Evolutionary conservation across 108 stramenopile species (phyloP), one percentile per base, ranked within the genome.

Genomic region (Conticribra guillardii): DNA sequence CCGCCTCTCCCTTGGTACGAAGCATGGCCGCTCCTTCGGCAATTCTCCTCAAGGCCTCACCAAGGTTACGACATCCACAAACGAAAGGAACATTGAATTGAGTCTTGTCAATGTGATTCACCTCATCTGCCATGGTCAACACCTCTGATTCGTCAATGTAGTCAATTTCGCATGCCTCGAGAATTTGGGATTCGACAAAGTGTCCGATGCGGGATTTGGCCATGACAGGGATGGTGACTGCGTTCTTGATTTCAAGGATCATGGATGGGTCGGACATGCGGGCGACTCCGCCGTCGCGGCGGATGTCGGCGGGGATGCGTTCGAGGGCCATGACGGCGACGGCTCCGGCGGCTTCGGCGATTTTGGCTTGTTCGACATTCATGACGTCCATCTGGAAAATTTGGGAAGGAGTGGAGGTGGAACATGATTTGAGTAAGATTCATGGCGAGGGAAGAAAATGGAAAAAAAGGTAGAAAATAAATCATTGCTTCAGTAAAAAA

Each of bases 271-370:
- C 99, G 21, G 92, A 92, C 97, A 98, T 98, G 57, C 99, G 95
- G 3, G 99, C 99, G 23, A 98, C 98, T 24, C 99, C 99, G n/a
- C 99, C 99, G 58, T 98, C 96, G 24, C 85, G 83, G 61, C 99
- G 97, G 79, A 99, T 98, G 84, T 99, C 99, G 54, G 99, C 98
- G 34, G 98, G 99, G 76, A 99, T 98, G 56, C 98, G 96, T 78
- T 99, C 99, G 63, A 99, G 88, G 23, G 99, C 99, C 99, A 99
- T 99, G 58, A 99, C 97, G 55, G 99, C 99, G 53, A 98, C 97
- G 37, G 99, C 99, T 61, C 99, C 99, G 19, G 97, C 97, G 60
- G 94, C 96, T 79, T 99, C 98, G 19, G 97, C 96, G 74, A 96
- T 90, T 80, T 94, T 94, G 49, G 95, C 97, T 73, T 97, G 92